A percentile compares a stretch with the other conserved stretches of the same genome.
These are phyloP conservation scores for Clausena lansium DNA, from an alignment of 345 rosid genomes.

Conservation along the genomic window DNA sequence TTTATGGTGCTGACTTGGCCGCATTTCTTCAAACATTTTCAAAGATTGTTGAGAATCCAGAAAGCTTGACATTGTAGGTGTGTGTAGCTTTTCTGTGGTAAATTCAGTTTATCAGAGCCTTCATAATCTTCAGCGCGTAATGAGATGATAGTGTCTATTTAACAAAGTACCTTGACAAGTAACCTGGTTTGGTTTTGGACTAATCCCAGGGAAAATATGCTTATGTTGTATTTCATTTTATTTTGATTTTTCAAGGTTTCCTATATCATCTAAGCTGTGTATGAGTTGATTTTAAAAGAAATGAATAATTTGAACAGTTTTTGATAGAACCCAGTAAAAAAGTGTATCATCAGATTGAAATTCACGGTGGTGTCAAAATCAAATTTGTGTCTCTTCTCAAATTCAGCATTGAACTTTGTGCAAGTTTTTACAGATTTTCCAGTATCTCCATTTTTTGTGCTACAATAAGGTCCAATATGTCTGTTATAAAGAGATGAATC, in stretches of 20 bases:
- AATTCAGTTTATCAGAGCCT: constrained; percentile 5
- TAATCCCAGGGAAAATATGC: neutral
- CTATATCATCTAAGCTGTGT: neutral
- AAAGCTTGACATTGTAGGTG: constrained; percentile 69
- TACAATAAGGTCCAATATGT: no score
- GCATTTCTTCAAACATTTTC: constrained; percentile 90
- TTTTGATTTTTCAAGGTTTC: constrained; percentile 10
- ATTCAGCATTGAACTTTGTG: neutral
- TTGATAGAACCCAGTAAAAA: constrained; percentile 11
- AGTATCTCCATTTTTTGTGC: no score
- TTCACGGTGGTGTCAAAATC: neutral
- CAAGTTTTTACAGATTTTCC: no score
- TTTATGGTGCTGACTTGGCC: constrained; percentile 95
- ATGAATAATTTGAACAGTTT: constrained; percentile 19
- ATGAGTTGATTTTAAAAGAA: constrained; percentile 9
- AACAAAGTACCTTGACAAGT: constrained; percentile 15
- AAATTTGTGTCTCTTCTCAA: neutral
- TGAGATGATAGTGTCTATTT: constrained; percentile 10
- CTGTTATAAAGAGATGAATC: no score
- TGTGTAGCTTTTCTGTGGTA: constrained; percentile 4
- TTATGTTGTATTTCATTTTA: constrained; percentile 21
- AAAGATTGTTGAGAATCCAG: constrained; percentile 83
- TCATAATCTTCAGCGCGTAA: neutral
- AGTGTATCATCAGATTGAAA: neutral
- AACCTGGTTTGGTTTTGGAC: constrained; percentile 19